These are phyloP conservation scores for Neopestalotiopsis sp. DNA, from an alignment of 2,329 filamentous ascomycete genomes.

Conservation along the genomic window DNA sequence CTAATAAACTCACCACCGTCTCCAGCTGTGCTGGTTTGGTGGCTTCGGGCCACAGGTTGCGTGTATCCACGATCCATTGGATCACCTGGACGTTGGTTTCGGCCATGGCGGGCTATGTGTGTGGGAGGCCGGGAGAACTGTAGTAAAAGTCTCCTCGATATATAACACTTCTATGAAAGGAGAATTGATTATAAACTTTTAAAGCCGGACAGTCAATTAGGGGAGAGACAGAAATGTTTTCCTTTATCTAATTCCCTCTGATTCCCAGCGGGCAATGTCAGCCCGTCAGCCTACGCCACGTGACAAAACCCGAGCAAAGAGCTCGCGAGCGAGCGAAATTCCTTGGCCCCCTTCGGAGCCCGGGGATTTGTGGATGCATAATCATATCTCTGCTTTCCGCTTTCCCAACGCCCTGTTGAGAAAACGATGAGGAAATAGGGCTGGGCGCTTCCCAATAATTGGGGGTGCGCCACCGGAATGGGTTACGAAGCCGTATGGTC, in stretches of 20 bases:
- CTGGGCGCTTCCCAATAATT: neutral
- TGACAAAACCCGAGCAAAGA: neutral
- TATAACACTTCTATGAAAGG: neutral
- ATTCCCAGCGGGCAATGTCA: neutral
- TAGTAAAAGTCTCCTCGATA: neutral
- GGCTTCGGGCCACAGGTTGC: constrained; percentile 60
- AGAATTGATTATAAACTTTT: neutral
- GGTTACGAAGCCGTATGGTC: neutral
- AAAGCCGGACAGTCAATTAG: neutral
- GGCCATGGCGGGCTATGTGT: constrained; percentile 27
- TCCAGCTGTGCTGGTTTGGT: constrained; percentile 53
- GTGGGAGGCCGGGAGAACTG: too few relatives aligned
- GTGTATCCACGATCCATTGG: constrained; percentile 68
- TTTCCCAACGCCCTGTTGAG: neutral
- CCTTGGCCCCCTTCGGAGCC: neutral
- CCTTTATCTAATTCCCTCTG: neutral
- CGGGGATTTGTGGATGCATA: neutral
- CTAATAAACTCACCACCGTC: constrained; percentile 43
- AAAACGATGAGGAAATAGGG: neutral
- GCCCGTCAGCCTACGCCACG: neutral
- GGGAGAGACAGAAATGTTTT: neutral
- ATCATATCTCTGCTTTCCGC: too few relatives aligned
- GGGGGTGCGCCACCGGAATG: neutral
- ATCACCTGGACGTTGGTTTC: constrained; percentile 46
- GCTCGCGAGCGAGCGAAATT: neutral